Evolutionary conservation across 768 basidiomycete genomes (phyloP).

Genomic region (Rhodotorula taiwanensis): DNA sequence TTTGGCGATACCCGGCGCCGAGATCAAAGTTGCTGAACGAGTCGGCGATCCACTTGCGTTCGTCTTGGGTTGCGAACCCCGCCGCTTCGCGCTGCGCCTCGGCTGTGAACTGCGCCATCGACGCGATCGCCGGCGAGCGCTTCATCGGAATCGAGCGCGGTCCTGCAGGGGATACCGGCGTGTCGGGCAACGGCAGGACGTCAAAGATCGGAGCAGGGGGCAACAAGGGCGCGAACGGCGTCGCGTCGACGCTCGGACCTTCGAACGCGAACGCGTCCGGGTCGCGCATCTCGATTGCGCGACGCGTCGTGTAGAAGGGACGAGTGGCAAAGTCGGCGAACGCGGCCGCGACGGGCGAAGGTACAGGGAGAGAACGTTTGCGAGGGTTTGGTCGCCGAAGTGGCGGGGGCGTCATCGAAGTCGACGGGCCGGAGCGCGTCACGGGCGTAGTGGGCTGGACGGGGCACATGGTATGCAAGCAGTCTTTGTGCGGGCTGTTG

Average conservation of each 20-base stretch:
- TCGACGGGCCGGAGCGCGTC: background rate
- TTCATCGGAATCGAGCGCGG: slow-evolving; percentile 18
- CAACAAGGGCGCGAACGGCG: slow-evolving; percentile 18
- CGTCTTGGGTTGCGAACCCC: background rate
- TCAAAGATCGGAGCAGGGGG: slow-evolving; percentile 28
- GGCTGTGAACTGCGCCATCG: slow-evolving; percentile 22
- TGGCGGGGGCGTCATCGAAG: background rate
- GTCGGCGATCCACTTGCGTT: background rate
- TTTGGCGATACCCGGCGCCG: background rate
- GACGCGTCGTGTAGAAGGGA: too few species aligned
- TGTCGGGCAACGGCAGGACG: background rate
- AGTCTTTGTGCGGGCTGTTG: too few species aligned
- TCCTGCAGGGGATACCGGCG: slow-evolving; percentile 2
- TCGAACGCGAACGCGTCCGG: slow-evolving; percentile 10
- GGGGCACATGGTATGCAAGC: too few species aligned
- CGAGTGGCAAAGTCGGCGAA: background rate
- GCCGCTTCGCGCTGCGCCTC: slow-evolving; percentile 6
- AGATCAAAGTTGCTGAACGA: background rate
- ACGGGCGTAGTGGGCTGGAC: background rate
- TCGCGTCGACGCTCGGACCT: background rate
- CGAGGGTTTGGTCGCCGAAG: slow-evolving; percentile 10
- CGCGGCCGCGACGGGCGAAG: background rate
- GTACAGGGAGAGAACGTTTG: slow-evolving; percentile 11
- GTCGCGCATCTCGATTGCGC: too few species aligned
- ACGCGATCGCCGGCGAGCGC: slow-evolving; percentile 21